Conservation (phyloP, 345 rosid species). For the Camelina neglecta region DNA sequence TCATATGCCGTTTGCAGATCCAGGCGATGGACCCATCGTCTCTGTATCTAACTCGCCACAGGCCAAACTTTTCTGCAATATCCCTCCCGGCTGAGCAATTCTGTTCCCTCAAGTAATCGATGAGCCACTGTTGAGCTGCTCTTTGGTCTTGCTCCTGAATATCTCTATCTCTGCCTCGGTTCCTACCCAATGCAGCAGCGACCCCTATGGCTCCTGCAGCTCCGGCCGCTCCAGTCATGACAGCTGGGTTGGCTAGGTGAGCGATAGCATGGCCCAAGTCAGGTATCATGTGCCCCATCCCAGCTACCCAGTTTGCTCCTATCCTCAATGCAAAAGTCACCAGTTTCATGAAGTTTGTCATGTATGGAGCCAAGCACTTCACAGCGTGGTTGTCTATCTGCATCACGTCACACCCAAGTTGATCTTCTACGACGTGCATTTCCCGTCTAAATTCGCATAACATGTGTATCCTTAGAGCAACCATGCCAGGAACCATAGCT, state of each 20-base stretch:
- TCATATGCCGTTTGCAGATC: slow-evolving; percentile 87
- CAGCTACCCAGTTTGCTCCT: slow-evolving; percentile 90
- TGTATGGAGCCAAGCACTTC: slow-evolving; percentile 76
- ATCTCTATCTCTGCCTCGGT: slow-evolving; percentile 56
- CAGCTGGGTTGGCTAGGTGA: slow-evolving; percentile 68
- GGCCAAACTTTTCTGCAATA: slow-evolving; percentile 88
- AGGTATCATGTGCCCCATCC: slow-evolving; percentile 95
- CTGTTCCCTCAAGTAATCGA: slow-evolving; percentile 80
- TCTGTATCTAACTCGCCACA: slow-evolving; percentile 86
- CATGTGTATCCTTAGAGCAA: slow-evolving; percentile 87
- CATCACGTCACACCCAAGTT: slow-evolving; percentile 85
- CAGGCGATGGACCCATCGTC: slow-evolving; percentile 89
- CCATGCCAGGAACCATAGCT: slow-evolving; percentile 75
- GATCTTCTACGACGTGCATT: slow-evolving; percentile 93
- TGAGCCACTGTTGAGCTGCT: slow-evolving; percentile 92
- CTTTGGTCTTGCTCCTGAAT: slow-evolving; percentile 68
- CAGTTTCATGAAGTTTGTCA: slow-evolving; percentile 84
- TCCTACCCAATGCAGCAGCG: slow-evolving; percentile 57
- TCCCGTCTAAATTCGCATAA: slow-evolving; percentile 83
- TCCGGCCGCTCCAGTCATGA: slow-evolving; percentile 77
- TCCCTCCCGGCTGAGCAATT: slow-evolving; percentile 81
- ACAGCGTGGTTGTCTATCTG: slow-evolving; percentile 86
- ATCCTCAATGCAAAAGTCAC: slow-evolving; percentile 86
- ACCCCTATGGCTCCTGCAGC: slow-evolving; percentile 58
- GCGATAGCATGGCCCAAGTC: slow-evolving; percentile 87